phyloP scores from a whole-genome alignment of 2,329 filamentous ascomycete species.

The Juglanconis juglandina region DNA sequence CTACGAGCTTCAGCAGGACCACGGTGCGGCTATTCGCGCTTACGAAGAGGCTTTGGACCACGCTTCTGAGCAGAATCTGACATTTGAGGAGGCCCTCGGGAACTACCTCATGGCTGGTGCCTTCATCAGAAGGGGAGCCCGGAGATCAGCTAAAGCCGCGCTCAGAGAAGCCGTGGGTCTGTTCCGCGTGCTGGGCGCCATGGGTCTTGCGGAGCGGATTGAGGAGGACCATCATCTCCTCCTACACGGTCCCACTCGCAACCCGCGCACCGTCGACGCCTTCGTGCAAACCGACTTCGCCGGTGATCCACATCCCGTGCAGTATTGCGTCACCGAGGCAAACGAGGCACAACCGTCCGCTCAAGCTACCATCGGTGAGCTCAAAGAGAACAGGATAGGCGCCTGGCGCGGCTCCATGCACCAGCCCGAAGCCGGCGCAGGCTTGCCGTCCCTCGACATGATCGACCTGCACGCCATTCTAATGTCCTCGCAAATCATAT shows the following conservation, averaged over 20 bases:
- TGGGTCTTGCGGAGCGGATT: constrained; percentile 65
- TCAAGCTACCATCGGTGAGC: constrained; percentile 43
- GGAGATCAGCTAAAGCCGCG: constrained; percentile 65
- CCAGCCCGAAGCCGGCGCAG: constrained; percentile 54
- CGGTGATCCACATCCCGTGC: constrained; percentile 50
- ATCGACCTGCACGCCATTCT: constrained; percentile 77
- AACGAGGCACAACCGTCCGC: constrained; percentile 42
- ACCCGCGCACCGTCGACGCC: constrained; percentile 57
- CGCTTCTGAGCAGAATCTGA: constrained; percentile 61
- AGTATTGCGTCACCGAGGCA: constrained; percentile 45
- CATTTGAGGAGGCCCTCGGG: constrained; percentile 69
- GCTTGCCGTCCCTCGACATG: constrained; percentile 75
- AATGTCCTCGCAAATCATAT: constrained; percentile 75
- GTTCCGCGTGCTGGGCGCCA: constrained; percentile 66
- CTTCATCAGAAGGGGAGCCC: constrained; percentile 62
- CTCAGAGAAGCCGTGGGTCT: constrained; percentile 65
- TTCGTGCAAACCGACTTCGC: constrained; percentile 70
- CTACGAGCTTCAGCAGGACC: constrained; percentile 56
- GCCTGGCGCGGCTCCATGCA: constrained; percentile 62
- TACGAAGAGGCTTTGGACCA: constrained; percentile 74
- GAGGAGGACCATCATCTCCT: constrained; percentile 66
- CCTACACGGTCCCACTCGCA: constrained; percentile 58
- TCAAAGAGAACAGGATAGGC: constrained; percentile 56
- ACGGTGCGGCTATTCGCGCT: constrained; percentile 55
- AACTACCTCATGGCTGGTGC: constrained; percentile 73